Percentiles rank a stretch among this genome's conserved stretches.
These are phyloP conservation scores for Diversispora epigaea DNA, from an alignment of 192 early-diverging fungal species.

Conservation along the genomic window DNA sequence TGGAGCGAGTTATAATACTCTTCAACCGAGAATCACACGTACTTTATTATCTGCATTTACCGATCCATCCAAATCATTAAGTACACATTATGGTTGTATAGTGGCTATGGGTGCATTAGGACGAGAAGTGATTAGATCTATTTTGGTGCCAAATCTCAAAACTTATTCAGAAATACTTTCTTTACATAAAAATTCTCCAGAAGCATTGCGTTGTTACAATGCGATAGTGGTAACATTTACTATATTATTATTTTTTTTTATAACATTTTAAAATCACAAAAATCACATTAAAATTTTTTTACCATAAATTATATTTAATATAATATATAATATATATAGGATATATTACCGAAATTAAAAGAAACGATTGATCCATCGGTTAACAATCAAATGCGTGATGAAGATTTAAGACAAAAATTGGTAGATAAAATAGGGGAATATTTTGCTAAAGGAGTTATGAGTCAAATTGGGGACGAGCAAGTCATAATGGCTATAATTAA, in stretches of 20 bases:
- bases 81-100: constrained; percentile 89
- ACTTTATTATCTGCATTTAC: constrained; percentile 88
- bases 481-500: constrained; percentile 19
- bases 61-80: constrained; percentile 78
- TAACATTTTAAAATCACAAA: not conserved
- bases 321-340: constrained; percentile 8
- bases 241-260: not conserved
- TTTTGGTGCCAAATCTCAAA: constrained; percentile 78
- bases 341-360: constrained; percentile 18
- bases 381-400: not conserved
- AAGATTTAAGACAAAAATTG: constrained; percentile 26
- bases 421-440: constrained; percentile 12
- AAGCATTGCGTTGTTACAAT: constrained; percentile 46
- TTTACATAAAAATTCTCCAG: constrained; percentile 32
- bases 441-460: constrained; percentile 12
- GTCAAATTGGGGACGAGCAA: not conserved
- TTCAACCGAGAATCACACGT: constrained; percentile 86
- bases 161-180: constrained; percentile 53
- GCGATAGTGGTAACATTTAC: constrained; percentile 49
- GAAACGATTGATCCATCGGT: not conserved
- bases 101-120: constrained; percentile 76
- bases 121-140: constrained; percentile 67
- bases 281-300: constrained; percentile 8
- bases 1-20: constrained; percentile 76
- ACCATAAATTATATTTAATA: not conserved